phyloP scores from a whole-genome alignment of 1,284 basidiomycete species.

The Ustilago sp. region DNA sequence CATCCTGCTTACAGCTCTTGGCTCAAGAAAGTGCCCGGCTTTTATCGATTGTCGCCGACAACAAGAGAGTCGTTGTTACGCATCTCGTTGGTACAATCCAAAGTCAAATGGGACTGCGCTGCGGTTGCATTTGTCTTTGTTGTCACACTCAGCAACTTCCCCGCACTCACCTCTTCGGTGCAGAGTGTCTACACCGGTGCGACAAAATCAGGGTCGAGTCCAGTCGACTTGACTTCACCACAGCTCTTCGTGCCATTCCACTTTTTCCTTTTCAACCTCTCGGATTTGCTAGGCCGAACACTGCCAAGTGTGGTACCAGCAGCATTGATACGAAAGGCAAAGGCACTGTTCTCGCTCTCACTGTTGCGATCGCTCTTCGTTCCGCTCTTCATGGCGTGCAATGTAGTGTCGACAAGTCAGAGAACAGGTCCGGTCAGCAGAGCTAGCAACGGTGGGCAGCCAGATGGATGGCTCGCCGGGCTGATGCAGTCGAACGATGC shows the following conservation, averaged over 20 bases:
- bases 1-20: slow-evolving; percentile 44
- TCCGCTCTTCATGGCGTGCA: slow-evolving; percentile 57
- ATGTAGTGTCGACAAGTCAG: slow-evolving; percentile 46
- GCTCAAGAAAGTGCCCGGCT: slow-evolving; percentile 47
- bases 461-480: slow-evolving; percentile 19
- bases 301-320: slow-evolving; percentile 48
- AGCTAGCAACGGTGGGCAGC: neutral
- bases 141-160: slow-evolving; percentile 59
- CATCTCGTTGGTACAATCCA: slow-evolving; percentile 51
- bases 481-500: slow-evolving; percentile 50
- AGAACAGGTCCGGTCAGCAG: slow-evolving; percentile 32
- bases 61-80: slow-evolving; percentile 45
- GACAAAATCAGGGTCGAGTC: slow-evolving; percentile 3
- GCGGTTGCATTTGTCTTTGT: slow-evolving; percentile 49
- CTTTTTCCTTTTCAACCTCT: slow-evolving; percentile 61
- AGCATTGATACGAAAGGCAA: slow-evolving; percentile 27
- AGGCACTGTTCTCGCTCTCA: slow-evolving; percentile 34
- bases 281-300: slow-evolving; percentile 56
- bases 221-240: slow-evolving; percentile 47
- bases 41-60: slow-evolving; percentile 30
- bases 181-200: slow-evolving; percentile 48
- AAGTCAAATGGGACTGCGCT: slow-evolving; percentile 50
- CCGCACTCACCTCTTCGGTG: slow-evolving; percentile 58
- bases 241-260: slow-evolving; percentile 63
- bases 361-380: slow-evolving; percentile 51